A percentile compares a stretch with the other conserved stretches of the same genome.
Conservation (phyloP, 345 rosid species). For the Heritiera fomes region DNA sequence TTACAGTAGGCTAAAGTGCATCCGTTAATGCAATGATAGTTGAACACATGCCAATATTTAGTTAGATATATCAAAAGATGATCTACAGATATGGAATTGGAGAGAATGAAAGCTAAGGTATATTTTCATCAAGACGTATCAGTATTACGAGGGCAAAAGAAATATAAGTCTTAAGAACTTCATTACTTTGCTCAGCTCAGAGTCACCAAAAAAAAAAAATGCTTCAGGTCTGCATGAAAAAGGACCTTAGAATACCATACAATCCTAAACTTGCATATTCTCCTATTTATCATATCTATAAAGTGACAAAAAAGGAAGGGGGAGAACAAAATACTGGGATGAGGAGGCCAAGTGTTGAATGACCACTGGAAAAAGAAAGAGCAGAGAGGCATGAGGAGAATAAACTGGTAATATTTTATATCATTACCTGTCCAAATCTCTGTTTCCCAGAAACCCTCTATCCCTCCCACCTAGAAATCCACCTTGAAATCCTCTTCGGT, state of each 20-base stretch:
- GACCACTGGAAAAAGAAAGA: not conserved
- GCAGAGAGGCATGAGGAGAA: conserved; percentile 7
- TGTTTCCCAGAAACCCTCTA: conserved; percentile 68
- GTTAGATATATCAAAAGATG: not conserved
- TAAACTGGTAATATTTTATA: conserved; percentile 5
- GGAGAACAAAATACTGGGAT: too few relatives aligned
- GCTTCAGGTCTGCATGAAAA: not conserved
- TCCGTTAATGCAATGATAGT: not conserved
- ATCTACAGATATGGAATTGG: not conserved
- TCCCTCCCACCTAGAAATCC: conserved; percentile 70
- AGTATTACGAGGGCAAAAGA: not conserved
- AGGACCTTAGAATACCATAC: not conserved
- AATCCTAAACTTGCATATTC: not conserved
- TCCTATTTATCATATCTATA: not conserved
- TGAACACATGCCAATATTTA: not conserved
- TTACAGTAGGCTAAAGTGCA: too few relatives aligned
- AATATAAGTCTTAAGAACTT: not conserved
- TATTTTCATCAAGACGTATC: not conserved
- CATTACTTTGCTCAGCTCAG: not conserved
- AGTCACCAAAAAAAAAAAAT: not conserved
- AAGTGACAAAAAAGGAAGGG: not conserved
- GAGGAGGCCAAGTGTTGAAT: not conserved
- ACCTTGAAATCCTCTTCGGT: conserved; percentile 57
- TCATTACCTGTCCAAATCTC: conserved; percentile 71
- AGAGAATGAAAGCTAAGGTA: not conserved